Percentiles rank a stretch among this genome's conserved stretches.
Conservation (phyloP, 192 early-diverging fungal genomes). For the Coemansia aciculifera region DNA sequence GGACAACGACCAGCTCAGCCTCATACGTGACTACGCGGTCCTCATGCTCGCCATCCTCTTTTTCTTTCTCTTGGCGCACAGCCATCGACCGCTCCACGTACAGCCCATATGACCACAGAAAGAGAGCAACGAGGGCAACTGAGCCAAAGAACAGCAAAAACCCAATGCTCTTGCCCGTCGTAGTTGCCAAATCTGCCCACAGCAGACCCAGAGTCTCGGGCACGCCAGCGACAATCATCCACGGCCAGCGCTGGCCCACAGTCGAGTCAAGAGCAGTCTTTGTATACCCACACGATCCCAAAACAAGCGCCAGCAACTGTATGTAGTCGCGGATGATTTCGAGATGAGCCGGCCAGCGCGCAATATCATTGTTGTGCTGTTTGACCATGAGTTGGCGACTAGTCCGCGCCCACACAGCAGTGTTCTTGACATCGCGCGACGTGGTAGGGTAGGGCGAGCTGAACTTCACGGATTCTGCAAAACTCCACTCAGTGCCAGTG, state of each 20-base stretch:
- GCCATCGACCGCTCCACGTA: slow-evolving; percentile 29
- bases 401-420: slow-evolving; percentile 19
- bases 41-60: neutral
- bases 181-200: slow-evolving; percentile 54
- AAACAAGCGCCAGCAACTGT: slow-evolving; percentile 41
- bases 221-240: slow-evolving; percentile 38
- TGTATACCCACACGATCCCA: slow-evolving; percentile 36
- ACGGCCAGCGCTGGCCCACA: slow-evolving; percentile 38
- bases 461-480: slow-evolving; percentile 42
- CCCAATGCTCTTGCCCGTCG: slow-evolving; percentile 43
- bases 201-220: slow-evolving; percentile 44
- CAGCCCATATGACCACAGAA: slow-evolving; percentile 43
- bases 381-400: slow-evolving; percentile 23
- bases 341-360: slow-evolving; percentile 39
- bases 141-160: slow-evolving; percentile 47
- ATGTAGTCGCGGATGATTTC: slow-evolving; percentile 49
- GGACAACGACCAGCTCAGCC: slow-evolving; percentile 35
- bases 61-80: neutral
- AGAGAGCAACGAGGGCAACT: slow-evolving; percentile 15
- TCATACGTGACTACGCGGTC: slow-evolving; percentile 29
- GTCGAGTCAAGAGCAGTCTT: slow-evolving; percentile 35
- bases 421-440: slow-evolving; percentile 19
- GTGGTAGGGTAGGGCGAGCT: slow-evolving; percentile 51
- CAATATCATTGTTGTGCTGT: slow-evolving; percentile 27
- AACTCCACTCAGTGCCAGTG: slow-evolving; percentile 53